Conservation (phyloP, 2,329 filamentous ascomycete genomes). For the Berkeleyomyces rouxiae region DNA sequence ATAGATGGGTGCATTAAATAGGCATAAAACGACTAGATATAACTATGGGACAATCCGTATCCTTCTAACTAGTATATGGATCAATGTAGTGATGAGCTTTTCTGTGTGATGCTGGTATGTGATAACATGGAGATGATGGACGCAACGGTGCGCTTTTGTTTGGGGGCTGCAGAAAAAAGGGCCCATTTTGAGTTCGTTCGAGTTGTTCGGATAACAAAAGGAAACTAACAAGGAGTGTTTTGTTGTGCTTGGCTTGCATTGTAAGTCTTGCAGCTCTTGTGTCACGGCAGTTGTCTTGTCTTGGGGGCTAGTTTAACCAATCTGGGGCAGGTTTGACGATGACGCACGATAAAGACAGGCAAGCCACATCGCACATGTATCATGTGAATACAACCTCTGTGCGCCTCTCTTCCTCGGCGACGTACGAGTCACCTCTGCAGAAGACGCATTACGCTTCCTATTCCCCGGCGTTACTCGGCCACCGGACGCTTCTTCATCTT, state of each 20-base stretch:
- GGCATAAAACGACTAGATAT: too few relatives aligned
- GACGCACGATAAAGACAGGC: background rate
- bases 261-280: background rate
- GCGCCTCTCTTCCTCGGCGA: background rate
- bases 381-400: too few relatives aligned
- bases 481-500: constrained; percentile 11
- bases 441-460: background rate
- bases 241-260: background rate
- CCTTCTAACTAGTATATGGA: too few relatives aligned
- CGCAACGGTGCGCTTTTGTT: too few relatives aligned
- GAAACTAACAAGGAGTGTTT: background rate
- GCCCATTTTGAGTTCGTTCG: background rate
- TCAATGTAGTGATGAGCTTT: too few relatives aligned
- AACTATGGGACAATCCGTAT: too few relatives aligned
- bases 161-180: background rate
- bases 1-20: too few relatives aligned
- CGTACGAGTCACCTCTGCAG: background rate
- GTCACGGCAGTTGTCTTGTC: background rate
- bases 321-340: background rate
- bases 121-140: too few relatives aligned
- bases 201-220: background rate
- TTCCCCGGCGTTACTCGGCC: background rate
- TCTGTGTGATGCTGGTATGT: too few relatives aligned
- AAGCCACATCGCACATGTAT: too few relatives aligned
- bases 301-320: background rate